phyloP scores from a whole-genome alignment of 2,329 filamentous ascomycete genomes.

The Phaeosphaeria sp. region DNA sequence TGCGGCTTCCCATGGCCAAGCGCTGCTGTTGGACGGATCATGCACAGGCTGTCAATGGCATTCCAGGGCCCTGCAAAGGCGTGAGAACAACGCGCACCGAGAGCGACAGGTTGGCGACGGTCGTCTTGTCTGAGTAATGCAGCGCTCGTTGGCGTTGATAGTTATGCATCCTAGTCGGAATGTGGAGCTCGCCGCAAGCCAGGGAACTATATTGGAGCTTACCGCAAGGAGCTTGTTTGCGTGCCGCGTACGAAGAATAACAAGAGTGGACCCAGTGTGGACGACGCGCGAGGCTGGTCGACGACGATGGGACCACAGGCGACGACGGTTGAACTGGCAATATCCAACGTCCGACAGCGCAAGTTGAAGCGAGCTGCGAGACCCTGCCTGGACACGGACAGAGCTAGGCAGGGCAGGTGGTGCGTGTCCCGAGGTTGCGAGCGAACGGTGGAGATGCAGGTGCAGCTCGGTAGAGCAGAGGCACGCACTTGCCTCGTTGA shows the following conservation, averaged over 20 bases:
- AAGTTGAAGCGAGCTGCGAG: conserved; percentile 3
- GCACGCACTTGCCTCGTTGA: not conserved
- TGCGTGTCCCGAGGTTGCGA: not conserved
- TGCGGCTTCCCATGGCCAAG: not conserved
- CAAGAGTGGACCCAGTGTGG: not conserved
- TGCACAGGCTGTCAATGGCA: not conserved
- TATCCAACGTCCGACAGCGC: not conserved
- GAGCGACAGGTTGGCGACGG: not conserved
- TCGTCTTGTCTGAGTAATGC: not conserved
- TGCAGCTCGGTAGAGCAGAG: conserved; percentile 1
- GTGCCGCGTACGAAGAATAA: conserved; percentile 7
- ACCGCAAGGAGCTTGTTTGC: conserved; percentile 11
- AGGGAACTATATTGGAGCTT: conserved; percentile 5
- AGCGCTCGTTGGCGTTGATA: conserved; percentile 1
- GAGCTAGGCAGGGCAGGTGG: not conserved
- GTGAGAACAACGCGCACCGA: not conserved
- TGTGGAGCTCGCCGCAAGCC: not conserved
- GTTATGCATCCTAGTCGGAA: conserved; percentile 4
- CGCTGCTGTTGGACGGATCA: not conserved
- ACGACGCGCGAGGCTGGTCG: not conserved
- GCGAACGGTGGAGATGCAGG: not conserved
- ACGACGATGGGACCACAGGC: not conserved
- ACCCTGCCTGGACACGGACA: conserved; percentile 5
- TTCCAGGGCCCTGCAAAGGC: not conserved
- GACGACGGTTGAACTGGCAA: not conserved